These are phyloP conservation scores for Metarhizium brunneum DNA, from an alignment of 2,329 filamentous ascomycete genomes.

Conservation along the genomic window DNA sequence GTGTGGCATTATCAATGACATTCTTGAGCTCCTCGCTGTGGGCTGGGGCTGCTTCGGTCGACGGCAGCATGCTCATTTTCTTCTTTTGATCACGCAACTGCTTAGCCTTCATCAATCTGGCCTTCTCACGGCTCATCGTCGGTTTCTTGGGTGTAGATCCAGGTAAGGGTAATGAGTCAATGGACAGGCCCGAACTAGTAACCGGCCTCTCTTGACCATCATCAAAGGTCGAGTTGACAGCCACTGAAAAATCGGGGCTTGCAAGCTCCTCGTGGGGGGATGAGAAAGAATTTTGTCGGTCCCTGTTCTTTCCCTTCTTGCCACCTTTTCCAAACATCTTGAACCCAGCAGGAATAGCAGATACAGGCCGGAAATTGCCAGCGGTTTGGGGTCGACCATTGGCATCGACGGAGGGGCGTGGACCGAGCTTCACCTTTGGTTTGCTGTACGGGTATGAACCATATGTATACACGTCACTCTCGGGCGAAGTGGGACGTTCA, in stretches of 20 bases:
- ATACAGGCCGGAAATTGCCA: constrained; percentile 60
- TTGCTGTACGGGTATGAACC: constrained; percentile 42
- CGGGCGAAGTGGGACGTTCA: constrained; percentile 36
- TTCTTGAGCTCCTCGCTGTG: constrained; percentile 9
- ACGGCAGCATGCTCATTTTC: constrained; percentile 18
- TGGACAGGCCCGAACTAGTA: constrained; percentile 36
- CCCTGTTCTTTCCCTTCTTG: constrained; percentile 33
- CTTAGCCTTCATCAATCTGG: constrained; percentile 86
- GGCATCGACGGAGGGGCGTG: constrained; percentile 66
- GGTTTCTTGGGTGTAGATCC: constrained; percentile 34
- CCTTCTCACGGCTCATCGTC: constrained; percentile 77
- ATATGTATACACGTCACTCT: constrained; percentile 39
- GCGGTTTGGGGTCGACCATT: constrained; percentile 51
- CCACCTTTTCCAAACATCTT: constrained; percentile 55
- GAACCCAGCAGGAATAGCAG: constrained; percentile 71
- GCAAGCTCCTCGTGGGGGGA: constrained; percentile 26
- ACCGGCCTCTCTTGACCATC: constrained; percentile 21
- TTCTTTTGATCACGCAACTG: constrained; percentile 79
- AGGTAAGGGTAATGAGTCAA: constrained; percentile 28
- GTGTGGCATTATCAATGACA: constrained; percentile 6
- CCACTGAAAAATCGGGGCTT: constrained; percentile 25
- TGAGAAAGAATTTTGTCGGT: constrained; percentile 12
- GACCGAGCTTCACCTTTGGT: constrained; percentile 82
- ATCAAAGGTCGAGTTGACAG: constrained; percentile 10
- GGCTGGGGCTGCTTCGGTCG: not conserved